Percentiles rank a stretch among this genome's conserved stretches.
Conservation (phyloP, 495 filamentous ascomycete genomes). For the Tetracladium setigerum region DNA sequence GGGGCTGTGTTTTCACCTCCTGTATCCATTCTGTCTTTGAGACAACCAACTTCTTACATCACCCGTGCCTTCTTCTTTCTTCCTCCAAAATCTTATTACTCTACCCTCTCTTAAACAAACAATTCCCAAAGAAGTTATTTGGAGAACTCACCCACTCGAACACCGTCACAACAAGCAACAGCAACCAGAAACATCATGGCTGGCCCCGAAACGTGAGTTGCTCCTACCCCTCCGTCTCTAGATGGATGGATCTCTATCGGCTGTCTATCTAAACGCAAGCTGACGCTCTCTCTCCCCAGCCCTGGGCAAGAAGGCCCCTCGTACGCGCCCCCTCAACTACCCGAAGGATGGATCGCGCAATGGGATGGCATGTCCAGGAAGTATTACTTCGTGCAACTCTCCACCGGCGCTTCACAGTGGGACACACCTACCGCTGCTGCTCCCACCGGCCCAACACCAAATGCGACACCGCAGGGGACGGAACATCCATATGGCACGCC, state of each 20-base stretch:
- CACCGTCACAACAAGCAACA: background rate
- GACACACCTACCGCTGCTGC: constrained; percentile 63
- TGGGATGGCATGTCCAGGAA: constrained; percentile 67
- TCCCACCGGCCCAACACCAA: constrained; percentile 41
- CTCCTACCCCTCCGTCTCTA: background rate
- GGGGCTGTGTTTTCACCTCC: too few relatives aligned
- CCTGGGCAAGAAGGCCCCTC: constrained; percentile 63
- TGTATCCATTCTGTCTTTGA: too few relatives aligned
- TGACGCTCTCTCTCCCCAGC: constrained; percentile 33
- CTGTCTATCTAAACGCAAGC: constrained; percentile 21
- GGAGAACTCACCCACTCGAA: background rate
- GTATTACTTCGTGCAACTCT: constrained; percentile 76
- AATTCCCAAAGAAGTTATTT: too few relatives aligned
- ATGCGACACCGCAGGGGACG: constrained; percentile 38
- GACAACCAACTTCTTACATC: too few relatives aligned
- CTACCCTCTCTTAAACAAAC: too few relatives aligned
- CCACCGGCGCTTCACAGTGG: constrained; percentile 72
- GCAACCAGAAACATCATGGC: constrained; percentile 12
- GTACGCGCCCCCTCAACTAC: constrained; percentile 59
- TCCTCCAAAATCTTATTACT: too few relatives aligned
- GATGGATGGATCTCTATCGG: constrained; percentile 7
- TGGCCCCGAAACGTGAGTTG: constrained; percentile 18
- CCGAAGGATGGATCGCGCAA: constrained; percentile 76
- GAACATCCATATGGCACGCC: constrained; percentile 48
- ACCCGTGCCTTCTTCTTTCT: too few relatives aligned